Base-by-base conservation (phyloP, 805 yeast genomes). In the Lipomyces starkeyi region DNA sequence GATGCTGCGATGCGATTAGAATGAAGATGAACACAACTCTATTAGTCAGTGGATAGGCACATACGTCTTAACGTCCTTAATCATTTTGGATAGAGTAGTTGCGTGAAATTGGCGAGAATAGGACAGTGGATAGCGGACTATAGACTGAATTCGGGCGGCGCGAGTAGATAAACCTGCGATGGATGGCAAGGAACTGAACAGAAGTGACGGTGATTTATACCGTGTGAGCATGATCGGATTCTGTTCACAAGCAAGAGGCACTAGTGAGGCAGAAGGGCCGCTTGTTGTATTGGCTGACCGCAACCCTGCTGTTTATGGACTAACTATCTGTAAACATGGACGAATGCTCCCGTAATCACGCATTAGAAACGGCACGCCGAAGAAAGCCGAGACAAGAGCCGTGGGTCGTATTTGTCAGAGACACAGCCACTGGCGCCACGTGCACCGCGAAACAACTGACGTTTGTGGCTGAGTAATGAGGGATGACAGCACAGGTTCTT, bases 1-100 rank as follows among this genome's bases (percentile, higher is more conserved):
- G 68, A 82, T 79, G 65, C 72, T 69, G 47, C 32, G 3, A 25
- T 9, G 22, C n/a, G 13, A 40, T 17, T n/a, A 17, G 14, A 11
- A 47, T 14, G 37, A n/a, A 52, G 17, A 53, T 32, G 17, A 3
- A 1, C 4, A 27, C 29, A 27, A 29, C 4, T 29, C 52, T 3
- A 27, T 9, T n/a, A n/a, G 60, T 34, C 22, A 55, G 37, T 29
- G 5, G 17, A 2, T 29, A 8, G n/a, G 25, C 20, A 47, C 65
- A 9, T 40, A 68, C 71, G 47, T 57, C 62, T 68, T 68, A 22
- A 68, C 25, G 29, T 68, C 71, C 67, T 68, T 68, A 56, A 68
- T 65, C 65, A 66, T 64, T 34, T 65, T 68, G 52, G 49, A 17
- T 54, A 58, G n/a, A 34, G 54, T 8, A 13, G 66, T 62, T 14